Base-by-base conservation (phyloP, 164 flowering plant species). In the Saururus chinensis region DNA sequence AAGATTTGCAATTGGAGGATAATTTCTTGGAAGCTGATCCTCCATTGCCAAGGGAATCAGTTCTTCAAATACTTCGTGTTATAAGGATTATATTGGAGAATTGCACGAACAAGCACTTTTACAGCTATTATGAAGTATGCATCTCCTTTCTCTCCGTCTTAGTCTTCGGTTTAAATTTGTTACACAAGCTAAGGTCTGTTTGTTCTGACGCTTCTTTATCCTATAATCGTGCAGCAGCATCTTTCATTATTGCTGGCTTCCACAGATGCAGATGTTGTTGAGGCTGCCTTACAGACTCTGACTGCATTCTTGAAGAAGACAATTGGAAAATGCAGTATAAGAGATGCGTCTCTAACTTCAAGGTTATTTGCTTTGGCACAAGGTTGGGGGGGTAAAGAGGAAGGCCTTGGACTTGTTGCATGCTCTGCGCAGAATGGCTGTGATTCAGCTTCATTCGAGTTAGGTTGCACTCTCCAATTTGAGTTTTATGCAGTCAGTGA, bases 381-480 rank as follows among this genome's bases (percentile, higher is more conserved):
- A 78, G 98, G 98, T 61, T 92, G 98, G 98, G 98, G 98, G 1
- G 80, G 89, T 23, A 92, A 89, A 67, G 98, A 87, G 63, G 96
- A 86, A 77, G 96, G 98, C 59, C 88, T 92, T 59, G 98, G 98
- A 61, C 68, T 92, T 58, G 73, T 85, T 79, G 79, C 89, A 22
- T 87, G 92, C 73, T 81, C 84, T 53, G 56, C 76, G 51, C 74
- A 77, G 54, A 67, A 83, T 78, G 85, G 75, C 1, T 80, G 81
- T 72, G 93, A 87, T 60, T 67, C 79, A 14, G 63, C 74, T 64
- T 79, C 88, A 8, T 61, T 66, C 67, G 79, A 79, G 72, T 73
- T 89, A 51, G 96, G 96, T 42, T 72, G 84, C 73, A 80, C 93
- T 60, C 86, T 92, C 58, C 95, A 92, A 81, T 92, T 89, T 80